Evolutionary conservation across 2,329 filamentous ascomycete species (phyloP).

Genomic region (Trichoderma citrinoviride): DNA sequence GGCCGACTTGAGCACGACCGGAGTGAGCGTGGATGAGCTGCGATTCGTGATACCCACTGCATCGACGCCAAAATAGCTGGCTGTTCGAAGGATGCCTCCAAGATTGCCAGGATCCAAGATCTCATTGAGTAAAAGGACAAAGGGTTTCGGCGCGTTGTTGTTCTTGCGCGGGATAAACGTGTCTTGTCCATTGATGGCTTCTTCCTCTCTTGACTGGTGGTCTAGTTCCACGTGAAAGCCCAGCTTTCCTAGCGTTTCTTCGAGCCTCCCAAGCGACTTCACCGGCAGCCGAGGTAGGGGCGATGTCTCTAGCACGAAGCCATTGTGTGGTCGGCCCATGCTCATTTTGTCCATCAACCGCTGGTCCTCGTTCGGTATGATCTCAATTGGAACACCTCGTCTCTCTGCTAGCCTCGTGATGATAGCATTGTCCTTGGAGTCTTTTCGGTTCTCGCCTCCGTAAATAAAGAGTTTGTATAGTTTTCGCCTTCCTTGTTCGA

Average conservation of each 20-base stretch:
- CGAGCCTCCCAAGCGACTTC: conserved; percentile 52
- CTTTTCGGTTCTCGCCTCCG: conserved; percentile 53
- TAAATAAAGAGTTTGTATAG: conserved; percentile 84
- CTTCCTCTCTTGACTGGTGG: conserved; percentile 72
- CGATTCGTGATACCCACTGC: conserved; percentile 74
- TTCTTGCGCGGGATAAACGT: conserved; percentile 43
- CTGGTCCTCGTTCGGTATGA: conserved; percentile 60
- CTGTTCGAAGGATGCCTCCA: conserved; percentile 82
- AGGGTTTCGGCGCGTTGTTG: conserved; percentile 52
- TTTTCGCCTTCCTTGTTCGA: conserved; percentile 64
- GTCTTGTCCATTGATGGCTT: conserved; percentile 65
- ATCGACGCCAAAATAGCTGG: conserved; percentile 85
- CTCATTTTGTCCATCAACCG: conserved; percentile 80
- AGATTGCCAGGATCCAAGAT: conserved; percentile 87
- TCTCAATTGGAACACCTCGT: conserved; percentile 53
- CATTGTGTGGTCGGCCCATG: conserved; percentile 81
- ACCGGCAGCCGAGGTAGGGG: conserved; percentile 73
- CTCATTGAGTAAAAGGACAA: conserved; percentile 72
- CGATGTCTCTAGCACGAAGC: conserved; percentile 81
- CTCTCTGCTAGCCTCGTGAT: conserved; percentile 48
- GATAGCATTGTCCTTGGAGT: conserved; percentile 44
- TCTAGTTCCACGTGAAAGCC: conserved; percentile 61
- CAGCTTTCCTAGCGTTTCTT: conserved; percentile 42
- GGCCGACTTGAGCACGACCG: conserved; percentile 81
- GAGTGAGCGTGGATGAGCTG: conserved; percentile 70